Conservation (phyloP, 2,329 filamentous ascomycete species). For the Cordyceps fumosorosea region DNA sequence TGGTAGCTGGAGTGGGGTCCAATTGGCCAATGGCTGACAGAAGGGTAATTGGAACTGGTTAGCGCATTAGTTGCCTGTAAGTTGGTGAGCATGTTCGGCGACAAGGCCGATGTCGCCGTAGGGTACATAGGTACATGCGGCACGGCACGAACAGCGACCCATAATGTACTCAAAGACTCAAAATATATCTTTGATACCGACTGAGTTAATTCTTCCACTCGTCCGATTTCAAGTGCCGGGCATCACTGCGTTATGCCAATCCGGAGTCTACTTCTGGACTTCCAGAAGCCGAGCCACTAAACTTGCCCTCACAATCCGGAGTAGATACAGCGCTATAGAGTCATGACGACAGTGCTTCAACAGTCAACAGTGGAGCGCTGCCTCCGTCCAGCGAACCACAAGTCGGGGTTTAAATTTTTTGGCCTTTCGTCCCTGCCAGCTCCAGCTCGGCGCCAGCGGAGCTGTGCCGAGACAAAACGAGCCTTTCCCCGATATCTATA, state of each 20-base stretch:
- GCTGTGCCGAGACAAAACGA: conserved; percentile 9
- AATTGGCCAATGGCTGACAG: conserved; percentile 3
- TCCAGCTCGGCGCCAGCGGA: conserved; percentile 6
- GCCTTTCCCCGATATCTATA: background rate
- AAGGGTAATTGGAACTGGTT: background rate
- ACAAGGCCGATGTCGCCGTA: background rate
- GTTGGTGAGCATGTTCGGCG: background rate
- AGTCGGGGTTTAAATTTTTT: background rate
- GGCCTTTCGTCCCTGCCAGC: background rate
- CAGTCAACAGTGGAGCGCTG: background rate
- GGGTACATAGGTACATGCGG: too few species aligned
- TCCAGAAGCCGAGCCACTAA: too few species aligned
- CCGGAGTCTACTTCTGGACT: background rate
- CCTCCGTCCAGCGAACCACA: background rate
- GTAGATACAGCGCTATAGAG: background rate
- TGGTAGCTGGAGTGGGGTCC: background rate
- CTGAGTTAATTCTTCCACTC: background rate
- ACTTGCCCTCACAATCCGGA: background rate
- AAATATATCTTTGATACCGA: background rate
- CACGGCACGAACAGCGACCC: background rate
- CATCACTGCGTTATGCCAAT: background rate
- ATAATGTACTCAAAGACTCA: background rate
- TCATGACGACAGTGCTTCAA: conserved; percentile 5
- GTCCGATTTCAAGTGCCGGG: too few species aligned
- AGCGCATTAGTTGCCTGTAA: too few species aligned